phyloP scores from a whole-genome alignment of 2,329 filamentous ascomycete species.

The Fusarium haematococcum region DNA sequence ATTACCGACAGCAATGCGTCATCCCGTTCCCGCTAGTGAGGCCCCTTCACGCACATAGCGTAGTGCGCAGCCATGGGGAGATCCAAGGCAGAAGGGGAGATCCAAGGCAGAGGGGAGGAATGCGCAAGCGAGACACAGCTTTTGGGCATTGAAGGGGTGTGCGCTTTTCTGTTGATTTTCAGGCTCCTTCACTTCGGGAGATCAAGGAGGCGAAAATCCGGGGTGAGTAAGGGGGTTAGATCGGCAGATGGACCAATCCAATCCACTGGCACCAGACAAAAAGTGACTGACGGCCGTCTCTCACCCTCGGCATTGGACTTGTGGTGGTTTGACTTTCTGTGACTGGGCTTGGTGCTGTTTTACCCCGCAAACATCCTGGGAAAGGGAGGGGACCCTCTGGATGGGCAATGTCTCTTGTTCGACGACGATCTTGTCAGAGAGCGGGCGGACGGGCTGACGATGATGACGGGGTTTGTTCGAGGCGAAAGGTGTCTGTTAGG shows the following conservation, averaged over 20 bases:
- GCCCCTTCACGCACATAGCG: constrained; percentile 5
- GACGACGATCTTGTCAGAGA: constrained; percentile 29
- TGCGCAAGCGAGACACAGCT: neutral
- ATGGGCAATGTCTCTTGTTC: neutral
- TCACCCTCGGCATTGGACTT: constrained; percentile 8
- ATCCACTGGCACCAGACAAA: neutral
- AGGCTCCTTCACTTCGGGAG: neutral
- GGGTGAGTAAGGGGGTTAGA: constrained; percentile 16
- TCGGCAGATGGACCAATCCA: constrained; percentile 13
- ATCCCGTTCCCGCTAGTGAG: constrained; percentile 40
- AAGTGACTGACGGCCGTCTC: neutral
- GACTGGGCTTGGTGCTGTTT: neutral
- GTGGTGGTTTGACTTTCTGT: constrained; percentile 13
- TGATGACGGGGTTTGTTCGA: constrained; percentile 7
- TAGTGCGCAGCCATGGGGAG: constrained; percentile 4
- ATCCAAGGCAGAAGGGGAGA: neutral
- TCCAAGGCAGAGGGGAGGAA: neutral
- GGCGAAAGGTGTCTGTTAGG: neutral
- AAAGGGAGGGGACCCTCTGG: constrained; percentile 18
- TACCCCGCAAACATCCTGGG: constrained; percentile 29
- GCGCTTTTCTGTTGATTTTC: neutral
- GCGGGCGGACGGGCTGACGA: constrained; percentile 5
- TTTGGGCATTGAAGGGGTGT: neutral
- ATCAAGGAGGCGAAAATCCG: constrained; percentile 21
- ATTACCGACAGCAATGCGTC: constrained; percentile 47